Percentiles rank a stretch among this genome's conserved stretches.
Evolutionary conservation across 164 flowering plant genomes (phyloP).

Genomic region (Macadamia integrifolia): DNA sequence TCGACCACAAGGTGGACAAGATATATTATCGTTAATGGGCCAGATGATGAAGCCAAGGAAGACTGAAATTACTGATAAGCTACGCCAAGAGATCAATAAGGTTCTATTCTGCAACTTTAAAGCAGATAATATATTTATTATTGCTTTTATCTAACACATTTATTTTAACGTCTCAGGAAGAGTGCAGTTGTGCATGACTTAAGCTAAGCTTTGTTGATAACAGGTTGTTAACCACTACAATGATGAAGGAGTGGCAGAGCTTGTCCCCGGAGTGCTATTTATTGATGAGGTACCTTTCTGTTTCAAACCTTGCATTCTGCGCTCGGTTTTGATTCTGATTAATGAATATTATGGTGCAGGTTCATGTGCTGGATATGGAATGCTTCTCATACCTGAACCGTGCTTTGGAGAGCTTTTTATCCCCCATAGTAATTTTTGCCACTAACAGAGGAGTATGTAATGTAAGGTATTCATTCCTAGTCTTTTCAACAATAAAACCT

Average conservation of each 20-base stretch:
- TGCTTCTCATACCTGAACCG: constrained; percentile 94
- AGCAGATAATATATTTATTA: not conserved
- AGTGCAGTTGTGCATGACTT: constrained; percentile 5
- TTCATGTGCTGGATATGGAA: constrained; percentile 96
- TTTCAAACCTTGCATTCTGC: constrained; percentile 17
- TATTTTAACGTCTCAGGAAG: constrained; percentile 35
- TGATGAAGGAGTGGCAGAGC: constrained; percentile 96
- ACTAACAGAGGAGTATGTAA: constrained; percentile 94
- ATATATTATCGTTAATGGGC: constrained; percentile 56
- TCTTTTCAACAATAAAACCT: no score
- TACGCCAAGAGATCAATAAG: constrained; percentile 93
- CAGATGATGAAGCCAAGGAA: constrained; percentile 98
- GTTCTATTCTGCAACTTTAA: constrained; percentile 56
- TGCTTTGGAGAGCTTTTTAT: constrained; percentile 86
- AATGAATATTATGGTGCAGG: constrained; percentile 42
- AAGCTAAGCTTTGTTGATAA: constrained; percentile 13
- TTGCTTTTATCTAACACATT: constrained; percentile 22
- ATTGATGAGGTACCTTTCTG: constrained; percentile 56
- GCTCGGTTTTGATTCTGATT: not conserved
- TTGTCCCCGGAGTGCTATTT: constrained; percentile 95
- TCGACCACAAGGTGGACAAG: constrained; percentile 70
- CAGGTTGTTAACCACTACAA: constrained; percentile 90
- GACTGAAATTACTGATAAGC: constrained; percentile 94
- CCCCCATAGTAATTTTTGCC: constrained; percentile 93
- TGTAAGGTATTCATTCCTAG: constrained; percentile 49